These are phyloP conservation scores for Thuidium tamariscinum DNA, from an alignment of 225 moss, liverwort and hornwort species.

Conservation along the genomic window DNA sequence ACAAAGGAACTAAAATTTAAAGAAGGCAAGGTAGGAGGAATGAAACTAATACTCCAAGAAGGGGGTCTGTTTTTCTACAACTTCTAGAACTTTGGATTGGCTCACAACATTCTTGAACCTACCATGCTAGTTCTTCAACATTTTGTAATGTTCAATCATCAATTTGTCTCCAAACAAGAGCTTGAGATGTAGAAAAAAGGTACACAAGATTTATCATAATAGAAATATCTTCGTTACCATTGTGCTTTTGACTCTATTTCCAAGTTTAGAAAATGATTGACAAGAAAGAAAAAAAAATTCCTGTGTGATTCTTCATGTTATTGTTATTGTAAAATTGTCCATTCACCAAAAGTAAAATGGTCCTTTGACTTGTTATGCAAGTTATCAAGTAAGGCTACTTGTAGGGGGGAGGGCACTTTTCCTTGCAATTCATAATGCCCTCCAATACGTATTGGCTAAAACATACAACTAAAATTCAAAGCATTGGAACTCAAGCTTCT, in stretches of 20 bases:
- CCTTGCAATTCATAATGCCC: fast-evolving
- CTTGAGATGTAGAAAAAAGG: neutral
- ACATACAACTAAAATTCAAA: neutral
- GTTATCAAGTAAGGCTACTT: fast-evolving
- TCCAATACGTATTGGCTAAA: neutral
- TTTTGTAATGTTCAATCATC: neutral
- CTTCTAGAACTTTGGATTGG: neutral
- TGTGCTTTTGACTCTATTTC: neutral
- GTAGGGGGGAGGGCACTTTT: fast-evolving
- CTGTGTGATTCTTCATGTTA: too few species aligned
- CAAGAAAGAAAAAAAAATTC: too few species aligned
- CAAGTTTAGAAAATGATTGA: neutral
- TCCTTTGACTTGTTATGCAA: neutral
- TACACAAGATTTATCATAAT: neutral
- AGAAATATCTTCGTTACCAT: neutral
- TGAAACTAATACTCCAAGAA: neutral
- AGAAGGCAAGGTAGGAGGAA: neutral
- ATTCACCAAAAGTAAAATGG: neutral
- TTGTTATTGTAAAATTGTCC: neutral
- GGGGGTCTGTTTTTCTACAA: neutral
- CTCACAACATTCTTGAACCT: neutral
- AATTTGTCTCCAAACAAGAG: neutral
- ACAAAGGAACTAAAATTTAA: neutral
- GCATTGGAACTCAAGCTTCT: neutral
- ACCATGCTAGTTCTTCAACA: neutral